These are phyloP conservation scores for Solanum ahanhuiri DNA, from an alignment of 257 asterid species.

Conservation along the genomic window DNA sequence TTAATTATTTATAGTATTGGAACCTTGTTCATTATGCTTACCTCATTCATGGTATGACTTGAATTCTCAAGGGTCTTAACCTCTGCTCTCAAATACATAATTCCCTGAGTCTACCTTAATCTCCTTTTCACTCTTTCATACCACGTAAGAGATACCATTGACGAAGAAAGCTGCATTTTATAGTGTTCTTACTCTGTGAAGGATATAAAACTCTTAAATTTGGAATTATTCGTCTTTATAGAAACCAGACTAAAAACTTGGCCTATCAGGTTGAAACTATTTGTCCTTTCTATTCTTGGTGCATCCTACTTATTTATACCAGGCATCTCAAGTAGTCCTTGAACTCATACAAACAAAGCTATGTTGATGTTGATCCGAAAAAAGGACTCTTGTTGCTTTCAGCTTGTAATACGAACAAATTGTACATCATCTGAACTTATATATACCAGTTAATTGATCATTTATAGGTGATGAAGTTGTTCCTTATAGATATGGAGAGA, in stretches of 20 bases:
- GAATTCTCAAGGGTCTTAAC: not conserved
- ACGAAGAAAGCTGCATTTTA: not conserved
- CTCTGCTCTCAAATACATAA: not conserved
- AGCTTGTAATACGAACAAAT: not conserved
- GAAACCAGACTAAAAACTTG: not conserved
- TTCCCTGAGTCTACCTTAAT: not conserved
- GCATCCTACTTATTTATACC: not conserved
- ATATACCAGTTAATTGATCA: not conserved
- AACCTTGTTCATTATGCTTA: not conserved
- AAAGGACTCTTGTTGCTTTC: not conserved
- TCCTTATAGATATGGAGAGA: conserved; percentile 62
- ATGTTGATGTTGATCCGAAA: not conserved
- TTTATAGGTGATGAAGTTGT: conserved; percentile 70
- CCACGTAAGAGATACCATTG: not conserved
- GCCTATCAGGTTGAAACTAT: not conserved
- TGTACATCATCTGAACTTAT: not conserved
- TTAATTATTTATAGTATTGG: not conserved
- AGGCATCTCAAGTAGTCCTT: not conserved
- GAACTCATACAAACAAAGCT: not conserved
- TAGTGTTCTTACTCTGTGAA: not conserved
- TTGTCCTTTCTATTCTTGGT: not conserved
- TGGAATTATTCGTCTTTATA: not conserved
- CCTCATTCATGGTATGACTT: not conserved
- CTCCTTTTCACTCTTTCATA: not conserved
- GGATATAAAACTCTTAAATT: not conserved